Percentiles rank a stretch among this genome's conserved stretches.
Conservation (phyloP, 108 stramenopile species). For the Nannochloropsis salina region DNA sequence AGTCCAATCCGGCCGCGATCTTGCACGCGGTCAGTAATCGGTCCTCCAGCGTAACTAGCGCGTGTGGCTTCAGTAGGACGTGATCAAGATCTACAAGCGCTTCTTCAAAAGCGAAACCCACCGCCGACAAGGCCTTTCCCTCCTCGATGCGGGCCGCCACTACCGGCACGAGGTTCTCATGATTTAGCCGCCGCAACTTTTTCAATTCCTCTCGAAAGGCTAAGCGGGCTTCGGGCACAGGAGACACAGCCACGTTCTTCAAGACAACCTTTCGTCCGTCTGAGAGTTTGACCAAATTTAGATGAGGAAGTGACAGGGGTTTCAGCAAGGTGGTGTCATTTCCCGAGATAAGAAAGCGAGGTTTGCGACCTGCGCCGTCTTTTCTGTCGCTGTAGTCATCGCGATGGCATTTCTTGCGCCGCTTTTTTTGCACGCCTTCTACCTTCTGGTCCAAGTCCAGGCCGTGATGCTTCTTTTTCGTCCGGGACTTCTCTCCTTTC, state of each 20-base stretch:
- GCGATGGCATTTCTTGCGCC: background rate
- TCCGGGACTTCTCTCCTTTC: background rate
- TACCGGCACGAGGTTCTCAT: constrained; percentile 7
- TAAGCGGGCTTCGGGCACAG: background rate
- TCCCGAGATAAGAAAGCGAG: background rate
- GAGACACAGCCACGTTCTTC: background rate
- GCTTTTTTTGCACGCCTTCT: background rate
- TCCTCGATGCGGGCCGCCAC: background rate
- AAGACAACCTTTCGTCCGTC: constrained; percentile 11
- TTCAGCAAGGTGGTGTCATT: background rate
- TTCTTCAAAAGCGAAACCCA: background rate
- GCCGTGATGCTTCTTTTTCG: background rate
- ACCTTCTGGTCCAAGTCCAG: background rate
- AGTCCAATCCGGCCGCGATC: background rate
- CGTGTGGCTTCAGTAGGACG: background rate
- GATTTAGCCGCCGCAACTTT: background rate
- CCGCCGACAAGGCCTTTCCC: background rate
- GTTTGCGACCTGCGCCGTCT: background rate
- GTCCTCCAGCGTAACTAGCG: background rate
- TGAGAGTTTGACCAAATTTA: background rate
- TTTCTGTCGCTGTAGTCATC: background rate
- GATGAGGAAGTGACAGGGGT: background rate
- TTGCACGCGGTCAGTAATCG: constrained; percentile 12
- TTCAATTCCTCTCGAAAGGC: constrained; percentile 7
- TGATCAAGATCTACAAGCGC: background rate